A percentile compares a stretch with the other conserved stretches of the same genome.
These are phyloP conservation scores for Erodium texanum DNA, from an alignment of 441 rosid species.

Conservation along the genomic window DNA sequence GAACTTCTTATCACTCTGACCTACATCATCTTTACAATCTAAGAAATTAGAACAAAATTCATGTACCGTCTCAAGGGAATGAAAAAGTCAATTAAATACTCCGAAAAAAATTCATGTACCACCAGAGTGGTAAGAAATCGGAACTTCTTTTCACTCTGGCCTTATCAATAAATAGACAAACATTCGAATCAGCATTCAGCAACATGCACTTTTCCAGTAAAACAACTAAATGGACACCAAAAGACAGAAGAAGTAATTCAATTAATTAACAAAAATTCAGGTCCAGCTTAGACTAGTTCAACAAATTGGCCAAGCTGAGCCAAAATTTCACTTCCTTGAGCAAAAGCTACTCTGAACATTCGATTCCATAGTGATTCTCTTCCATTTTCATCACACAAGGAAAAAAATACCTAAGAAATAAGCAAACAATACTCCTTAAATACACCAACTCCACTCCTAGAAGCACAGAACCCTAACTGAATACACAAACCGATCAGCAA, in stretches of 20 bases:
- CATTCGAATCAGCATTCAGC: not conserved
- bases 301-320: not conserved
- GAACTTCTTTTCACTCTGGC: too few species aligned
- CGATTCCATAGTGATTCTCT: not conserved
- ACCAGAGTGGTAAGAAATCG: not conserved
- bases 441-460: not conserved
- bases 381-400: not conserved
- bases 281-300: too few species aligned
- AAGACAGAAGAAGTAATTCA: not conserved
- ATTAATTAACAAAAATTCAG: not conserved
- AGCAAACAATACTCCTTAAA: not conserved
- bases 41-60: not conserved
- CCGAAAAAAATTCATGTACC: too few species aligned
- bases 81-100: too few species aligned
- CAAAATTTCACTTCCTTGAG: not conserved
- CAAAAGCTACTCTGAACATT: not conserved
- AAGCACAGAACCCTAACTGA: not conserved
- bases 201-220: not conserved
- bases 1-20: not conserved
- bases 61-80: not conserved
- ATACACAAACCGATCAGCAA: not conserved
- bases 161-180: not conserved
- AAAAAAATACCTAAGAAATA: not conserved
- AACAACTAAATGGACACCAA: not conserved
- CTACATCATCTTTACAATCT: not conserved